Conservation (phyloP, 2,329 filamentous ascomycete species). For the Teratosphaeria zuluensis region DNA sequence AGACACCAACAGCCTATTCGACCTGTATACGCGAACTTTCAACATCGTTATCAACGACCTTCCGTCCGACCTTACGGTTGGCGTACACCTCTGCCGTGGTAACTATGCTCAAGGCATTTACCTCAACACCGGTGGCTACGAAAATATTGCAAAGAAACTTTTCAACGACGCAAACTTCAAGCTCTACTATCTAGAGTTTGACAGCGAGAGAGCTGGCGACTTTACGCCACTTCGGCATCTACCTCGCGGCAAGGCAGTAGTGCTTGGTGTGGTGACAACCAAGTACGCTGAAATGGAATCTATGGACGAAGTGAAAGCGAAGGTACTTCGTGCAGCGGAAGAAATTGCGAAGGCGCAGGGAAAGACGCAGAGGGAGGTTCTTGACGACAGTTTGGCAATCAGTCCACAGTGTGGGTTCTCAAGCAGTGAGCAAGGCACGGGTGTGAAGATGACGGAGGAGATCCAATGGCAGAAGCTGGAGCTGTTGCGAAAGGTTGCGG, state of each 20-base stretch:
- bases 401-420: conserved; percentile 26
- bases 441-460: conserved; percentile 21
- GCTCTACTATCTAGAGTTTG: conserved; percentile 25
- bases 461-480: conserved; percentile 23
- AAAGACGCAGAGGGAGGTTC: conserved; percentile 13
- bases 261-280: conserved; percentile 23
- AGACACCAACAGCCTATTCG: conserved; percentile 12
- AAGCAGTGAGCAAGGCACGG: conserved; percentile 18
- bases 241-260: conserved; percentile 24
- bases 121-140: conserved; percentile 16
- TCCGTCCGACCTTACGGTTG: conserved; percentile 13
- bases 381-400: conserved; percentile 18
- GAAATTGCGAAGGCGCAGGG: conserved; percentile 21
- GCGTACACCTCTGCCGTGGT: conserved; percentile 19
- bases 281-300: conserved; percentile 23
- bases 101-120: conserved; percentile 14
- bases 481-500: conserved; percentile 18
- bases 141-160: conserved; percentile 20
- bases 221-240: conserved; percentile 22
- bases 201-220: conserved; percentile 21
- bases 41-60: conserved; percentile 12
- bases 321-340: conserved; percentile 17
- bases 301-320: conserved; percentile 12
- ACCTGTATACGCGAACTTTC: conserved; percentile 15
- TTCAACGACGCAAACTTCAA: conserved; percentile 18